A percentile compares a stretch with the other conserved stretches of the same genome.
Evolutionary conservation across 441 rosid species (phyloP).

Genomic region (Biscutella auriculata): DNA sequence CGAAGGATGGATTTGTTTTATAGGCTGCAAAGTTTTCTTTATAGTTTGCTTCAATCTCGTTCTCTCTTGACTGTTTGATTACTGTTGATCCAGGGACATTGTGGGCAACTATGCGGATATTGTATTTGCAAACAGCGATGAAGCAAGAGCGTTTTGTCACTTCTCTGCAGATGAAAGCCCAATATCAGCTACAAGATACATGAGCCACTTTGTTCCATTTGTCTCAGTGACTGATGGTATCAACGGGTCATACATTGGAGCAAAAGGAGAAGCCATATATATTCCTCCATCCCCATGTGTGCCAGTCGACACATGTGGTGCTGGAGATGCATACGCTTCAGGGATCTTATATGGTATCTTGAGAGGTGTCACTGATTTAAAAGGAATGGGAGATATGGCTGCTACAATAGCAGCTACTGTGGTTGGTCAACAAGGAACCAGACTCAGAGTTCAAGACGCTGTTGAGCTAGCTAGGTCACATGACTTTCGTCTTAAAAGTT

Average conservation of each 20-base stretch:
- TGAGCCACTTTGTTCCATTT: slow-evolving; percentile 83
- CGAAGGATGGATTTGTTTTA: neutral
- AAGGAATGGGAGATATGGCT: slow-evolving; percentile 75
- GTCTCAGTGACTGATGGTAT: slow-evolving; percentile 86
- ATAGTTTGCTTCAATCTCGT: neutral
- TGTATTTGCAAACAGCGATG: slow-evolving; percentile 77
- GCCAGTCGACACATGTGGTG: slow-evolving; percentile 81
- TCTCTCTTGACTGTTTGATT: neutral
- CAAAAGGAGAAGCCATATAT: slow-evolving; percentile 86
- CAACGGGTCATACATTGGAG: slow-evolving; percentile 84
- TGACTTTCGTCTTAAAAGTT: slow-evolving; percentile 30
- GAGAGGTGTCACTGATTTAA: slow-evolving; percentile 62
- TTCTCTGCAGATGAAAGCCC: slow-evolving; percentile 61
- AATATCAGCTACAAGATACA: slow-evolving; percentile 67
- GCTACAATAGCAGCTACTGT: slow-evolving; percentile 84
- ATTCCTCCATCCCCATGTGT: slow-evolving; percentile 74
- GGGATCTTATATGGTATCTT: slow-evolving; percentile 75
- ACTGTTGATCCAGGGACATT: slow-evolving; percentile 55
- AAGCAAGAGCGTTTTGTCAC: slow-evolving; percentile 80
- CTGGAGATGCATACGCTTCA: slow-evolving; percentile 91
- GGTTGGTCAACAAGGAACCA: slow-evolving; percentile 83
- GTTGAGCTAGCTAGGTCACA: slow-evolving; percentile 52
- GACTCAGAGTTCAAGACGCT: slow-evolving; percentile 72
- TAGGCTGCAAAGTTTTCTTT: neutral
- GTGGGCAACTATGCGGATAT: slow-evolving; percentile 73